These are phyloP conservation scores for Pachyrhizus erosus DNA, from an alignment of 306 rosid species.

Conservation along the genomic window DNA sequence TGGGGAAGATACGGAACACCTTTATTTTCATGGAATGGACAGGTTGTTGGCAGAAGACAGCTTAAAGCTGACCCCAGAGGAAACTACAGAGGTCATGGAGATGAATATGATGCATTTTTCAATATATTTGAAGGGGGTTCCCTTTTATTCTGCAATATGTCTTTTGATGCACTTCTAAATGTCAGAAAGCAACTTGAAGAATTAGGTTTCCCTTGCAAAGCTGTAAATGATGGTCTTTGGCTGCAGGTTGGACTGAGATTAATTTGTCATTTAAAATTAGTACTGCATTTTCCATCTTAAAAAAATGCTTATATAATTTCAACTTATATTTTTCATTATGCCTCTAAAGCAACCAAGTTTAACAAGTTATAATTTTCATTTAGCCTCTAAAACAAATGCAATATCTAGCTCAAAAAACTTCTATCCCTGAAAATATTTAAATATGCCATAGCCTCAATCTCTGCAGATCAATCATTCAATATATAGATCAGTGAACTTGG, in stretches of 20 bases:
- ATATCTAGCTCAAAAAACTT: conserved; percentile 18
- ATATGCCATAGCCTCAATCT: conserved; percentile 7
- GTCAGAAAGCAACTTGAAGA: conserved; percentile 96
- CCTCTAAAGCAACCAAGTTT: conserved; percentile 25
- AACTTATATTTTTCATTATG: conserved; percentile 18
- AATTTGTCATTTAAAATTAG: conserved; percentile 24
- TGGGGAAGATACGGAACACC: conserved; percentile 88
- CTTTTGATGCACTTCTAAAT: conserved; percentile 90
- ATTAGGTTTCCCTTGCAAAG: conserved; percentile 95
- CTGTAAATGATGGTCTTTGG: conserved; percentile 97
- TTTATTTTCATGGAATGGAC: conserved; percentile 85
- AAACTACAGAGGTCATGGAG: conserved; percentile 64
- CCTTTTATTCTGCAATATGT: conserved; percentile 90
- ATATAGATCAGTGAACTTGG: background rate
- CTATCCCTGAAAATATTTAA: conserved; percentile 24
- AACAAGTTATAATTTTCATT: conserved; percentile 31
- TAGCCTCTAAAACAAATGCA: conserved; percentile 19
- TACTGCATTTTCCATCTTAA: conserved; percentile 24
- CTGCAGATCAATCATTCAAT: conserved; percentile 23
- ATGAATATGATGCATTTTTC: conserved; percentile 83
- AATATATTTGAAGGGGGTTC: conserved; percentile 96
- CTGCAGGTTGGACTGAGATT: conserved; percentile 74
- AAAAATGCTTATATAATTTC: conserved; percentile 17
- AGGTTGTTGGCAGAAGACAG: conserved; percentile 81
- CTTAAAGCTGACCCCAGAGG: conserved; percentile 71